phyloP scores from a whole-genome alignment of 2,329 filamentous ascomycete genomes.

The Aspergillus quadricinctus region DNA sequence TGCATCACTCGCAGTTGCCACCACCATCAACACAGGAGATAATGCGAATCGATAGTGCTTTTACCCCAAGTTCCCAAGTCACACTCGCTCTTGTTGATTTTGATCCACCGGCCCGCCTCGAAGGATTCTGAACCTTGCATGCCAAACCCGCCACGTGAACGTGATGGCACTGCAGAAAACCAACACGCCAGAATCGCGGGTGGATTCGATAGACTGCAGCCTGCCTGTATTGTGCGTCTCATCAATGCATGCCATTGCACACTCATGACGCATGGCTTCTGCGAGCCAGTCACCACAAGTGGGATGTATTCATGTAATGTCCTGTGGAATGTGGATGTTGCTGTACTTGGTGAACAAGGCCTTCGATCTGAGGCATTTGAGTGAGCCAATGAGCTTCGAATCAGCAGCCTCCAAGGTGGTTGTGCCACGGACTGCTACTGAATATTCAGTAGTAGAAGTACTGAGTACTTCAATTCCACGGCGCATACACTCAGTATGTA shows the following conservation, averaged over 20 bases:
- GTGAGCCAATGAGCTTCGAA: neutral
- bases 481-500: too few relatives aligned
- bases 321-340: neutral
- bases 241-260: neutral
- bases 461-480: neutral
- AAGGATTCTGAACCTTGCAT: conserved; percentile 2
- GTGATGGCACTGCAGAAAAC: conserved; percentile 2
- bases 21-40: neutral
- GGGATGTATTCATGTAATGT: neutral
- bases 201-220: too few relatives aligned
- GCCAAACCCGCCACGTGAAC: conserved; percentile 3
- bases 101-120: neutral
- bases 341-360: neutral
- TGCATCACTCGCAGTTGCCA: neutral
- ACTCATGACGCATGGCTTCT: too few relatives aligned
- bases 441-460: too few relatives aligned
- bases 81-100: neutral
- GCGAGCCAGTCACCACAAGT: neutral
- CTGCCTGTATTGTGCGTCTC: neutral
- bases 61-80: too few relatives aligned
- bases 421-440: too few relatives aligned
- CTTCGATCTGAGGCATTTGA: neutral
- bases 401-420: neutral
- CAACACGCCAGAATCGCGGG: neutral
- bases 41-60: too few relatives aligned